Percentiles rank a stretch among this genome's conserved stretches.
phyloP scores from a whole-genome alignment of 2,329 filamentous ascomycete genomes.

The Lachnellula cervina region DNA sequence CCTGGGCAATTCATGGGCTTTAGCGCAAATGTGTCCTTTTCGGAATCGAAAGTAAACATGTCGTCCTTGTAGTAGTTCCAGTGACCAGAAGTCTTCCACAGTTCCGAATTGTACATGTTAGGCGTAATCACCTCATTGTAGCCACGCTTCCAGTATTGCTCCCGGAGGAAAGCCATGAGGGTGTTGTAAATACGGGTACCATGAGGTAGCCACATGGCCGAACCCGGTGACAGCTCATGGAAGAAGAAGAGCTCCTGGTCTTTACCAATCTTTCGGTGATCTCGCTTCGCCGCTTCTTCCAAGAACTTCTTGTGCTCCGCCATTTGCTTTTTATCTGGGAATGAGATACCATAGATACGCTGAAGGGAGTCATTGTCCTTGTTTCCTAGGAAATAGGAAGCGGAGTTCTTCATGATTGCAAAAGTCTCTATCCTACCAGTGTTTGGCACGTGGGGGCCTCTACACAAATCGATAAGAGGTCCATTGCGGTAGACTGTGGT shows the following conservation, averaged over 20 bases:
- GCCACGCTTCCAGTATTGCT: conserved; percentile 87
- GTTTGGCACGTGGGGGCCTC: conserved; percentile 89
- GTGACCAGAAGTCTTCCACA: conserved; percentile 95
- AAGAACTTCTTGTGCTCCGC: conserved; percentile 91
- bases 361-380: conserved; percentile 92
- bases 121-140: conserved; percentile 95
- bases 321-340: conserved; percentile 93
- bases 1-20: conserved; percentile 99
- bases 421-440: conserved; percentile 94
- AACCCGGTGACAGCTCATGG: conserved; percentile 87
- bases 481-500: conserved; percentile 92
- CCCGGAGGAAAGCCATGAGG: conserved; percentile 72
- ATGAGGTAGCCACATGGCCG: conserved; percentile 86
- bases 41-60: conserved; percentile 82
- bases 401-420: conserved; percentile 75
- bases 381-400: conserved; percentile 90
- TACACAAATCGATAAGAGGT: conserved; percentile 89
- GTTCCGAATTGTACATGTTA: conserved; percentile 89
- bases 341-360: conserved; percentile 93
- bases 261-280: conserved; percentile 88
- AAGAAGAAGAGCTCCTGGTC: conserved; percentile 99
- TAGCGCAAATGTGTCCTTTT: conserved; percentile 79
- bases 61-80: conserved; percentile 93
- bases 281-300: conserved; percentile 95
- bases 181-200: conserved; percentile 93